phyloP scores from a whole-genome alignment of 1,284 basidiomycete species.

The Pholiota adiposa region DNA sequence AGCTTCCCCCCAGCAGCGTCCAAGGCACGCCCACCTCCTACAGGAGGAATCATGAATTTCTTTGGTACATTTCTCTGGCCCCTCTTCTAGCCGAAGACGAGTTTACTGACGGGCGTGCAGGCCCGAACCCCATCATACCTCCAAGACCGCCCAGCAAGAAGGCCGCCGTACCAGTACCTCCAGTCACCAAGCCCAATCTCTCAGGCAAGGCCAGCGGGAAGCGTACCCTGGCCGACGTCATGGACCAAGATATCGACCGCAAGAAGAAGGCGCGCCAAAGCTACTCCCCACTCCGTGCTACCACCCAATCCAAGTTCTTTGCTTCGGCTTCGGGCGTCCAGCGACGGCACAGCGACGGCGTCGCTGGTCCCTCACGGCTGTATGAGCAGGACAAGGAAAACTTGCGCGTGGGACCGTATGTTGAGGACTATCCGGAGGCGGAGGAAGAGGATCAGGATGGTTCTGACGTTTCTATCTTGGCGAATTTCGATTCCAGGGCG shows the following conservation, averaged over 20 bases:
- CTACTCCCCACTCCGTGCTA: slow-evolving; percentile 17
- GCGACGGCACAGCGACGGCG: slow-evolving; percentile 23
- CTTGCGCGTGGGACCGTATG: slow-evolving; percentile 33
- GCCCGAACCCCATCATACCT: slow-evolving; percentile 51
- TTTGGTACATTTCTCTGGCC: slow-evolving; percentile 55
- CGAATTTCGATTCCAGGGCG: slow-evolving; percentile 37
- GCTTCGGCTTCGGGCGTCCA: slow-evolving; percentile 17
- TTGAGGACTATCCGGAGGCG: slow-evolving; percentile 39
- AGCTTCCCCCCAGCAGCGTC: slow-evolving; percentile 27
- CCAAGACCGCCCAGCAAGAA: slow-evolving; percentile 27
- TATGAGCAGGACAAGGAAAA: slow-evolving; percentile 49
- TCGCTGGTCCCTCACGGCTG: slow-evolving; percentile 44
- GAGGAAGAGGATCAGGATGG: slow-evolving; percentile 34
- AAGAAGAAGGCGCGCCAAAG: slow-evolving; percentile 48
- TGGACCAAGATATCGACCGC: slow-evolving; percentile 62
- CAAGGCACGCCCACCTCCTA: slow-evolving; percentile 15
- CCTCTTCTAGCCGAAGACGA: slow-evolving; percentile 1
- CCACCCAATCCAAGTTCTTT: slow-evolving; percentile 45
- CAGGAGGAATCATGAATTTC: slow-evolving; percentile 57
- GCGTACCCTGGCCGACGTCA: slow-evolving; percentile 67
- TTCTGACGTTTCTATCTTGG: slow-evolving; percentile 37
- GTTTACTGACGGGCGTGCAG: slow-evolving; percentile 33
- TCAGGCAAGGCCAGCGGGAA: slow-evolving; percentile 71
- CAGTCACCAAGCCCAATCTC: slow-evolving; percentile 11
- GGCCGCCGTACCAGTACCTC: slow-evolving; percentile 11